Conservation (phyloP, 768 basidiomycete genomes). For the Collybia nuda region DNA sequence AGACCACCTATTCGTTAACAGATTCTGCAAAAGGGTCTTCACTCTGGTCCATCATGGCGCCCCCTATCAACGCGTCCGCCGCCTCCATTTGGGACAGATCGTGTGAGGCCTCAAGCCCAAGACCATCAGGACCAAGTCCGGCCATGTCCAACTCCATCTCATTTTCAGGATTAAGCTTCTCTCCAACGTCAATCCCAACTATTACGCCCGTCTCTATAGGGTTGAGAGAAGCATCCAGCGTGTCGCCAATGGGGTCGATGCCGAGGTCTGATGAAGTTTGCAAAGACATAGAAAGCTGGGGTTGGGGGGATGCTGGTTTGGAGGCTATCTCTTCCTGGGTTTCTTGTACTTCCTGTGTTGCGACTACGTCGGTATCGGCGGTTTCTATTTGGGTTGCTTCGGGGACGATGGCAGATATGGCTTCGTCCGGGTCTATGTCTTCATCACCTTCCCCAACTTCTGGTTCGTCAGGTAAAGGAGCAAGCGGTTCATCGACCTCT, state of each 20-base stretch:
- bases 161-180: slow-evolving; percentile 36
- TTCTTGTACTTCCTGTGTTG: too few relatives aligned
- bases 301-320: slow-evolving; percentile 68
- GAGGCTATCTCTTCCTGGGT: slow-evolving; percentile 49
- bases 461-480: slow-evolving; percentile 74
- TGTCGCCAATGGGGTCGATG: slow-evolving; percentile 37
- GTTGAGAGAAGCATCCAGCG: slow-evolving; percentile 56
- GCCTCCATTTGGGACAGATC: slow-evolving; percentile 58
- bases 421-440: slow-evolving; percentile 72
- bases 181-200: slow-evolving; percentile 35
- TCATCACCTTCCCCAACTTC: slow-evolving; percentile 77
- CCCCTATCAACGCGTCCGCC: slow-evolving; percentile 56
- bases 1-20: slow-evolving; percentile 9
- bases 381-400: slow-evolving; percentile 30
- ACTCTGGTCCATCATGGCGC: slow-evolving; percentile 55
- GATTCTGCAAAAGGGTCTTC: slow-evolving; percentile 57
- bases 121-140: slow-evolving; percentile 63
- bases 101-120: slow-evolving; percentile 50
- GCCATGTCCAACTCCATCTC: slow-evolving; percentile 63
- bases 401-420: slow-evolving; percentile 33
- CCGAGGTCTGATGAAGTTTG: slow-evolving; percentile 45
- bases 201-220: slow-evolving; percentile 35
- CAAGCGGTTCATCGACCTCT: slow-evolving; percentile 76
- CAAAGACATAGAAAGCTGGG: slow-evolving; percentile 57
- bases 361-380: slow-evolving; percentile 23